Evolutionary conservation across 352 stramenopile species (phyloP).

Genomic region (Phytophthora quininea): DNA sequence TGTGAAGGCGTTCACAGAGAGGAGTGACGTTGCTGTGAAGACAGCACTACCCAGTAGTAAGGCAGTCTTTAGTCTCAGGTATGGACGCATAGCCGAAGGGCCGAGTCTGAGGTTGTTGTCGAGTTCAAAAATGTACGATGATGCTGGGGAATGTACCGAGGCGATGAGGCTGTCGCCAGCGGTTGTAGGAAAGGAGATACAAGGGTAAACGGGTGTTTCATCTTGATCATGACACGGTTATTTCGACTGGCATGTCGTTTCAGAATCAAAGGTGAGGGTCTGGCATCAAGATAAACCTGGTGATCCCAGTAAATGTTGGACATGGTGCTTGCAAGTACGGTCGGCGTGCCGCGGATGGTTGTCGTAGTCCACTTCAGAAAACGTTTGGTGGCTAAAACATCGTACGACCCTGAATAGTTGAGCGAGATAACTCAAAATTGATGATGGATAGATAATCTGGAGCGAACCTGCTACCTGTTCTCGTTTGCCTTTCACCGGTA

Average conservation of each 20-base stretch:
- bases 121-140: conserved; percentile 22
- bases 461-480: too few relatives aligned
- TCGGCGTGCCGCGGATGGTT: too few relatives aligned
- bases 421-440: too few relatives aligned
- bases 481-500: too few relatives aligned
- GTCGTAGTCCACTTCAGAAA: too few relatives aligned
- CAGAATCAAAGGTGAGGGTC: conserved; percentile 6
- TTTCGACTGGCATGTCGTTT: conserved; percentile 17
- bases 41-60: conserved; percentile 9
- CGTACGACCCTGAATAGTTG: too few relatives aligned
- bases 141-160: conserved; percentile 7
- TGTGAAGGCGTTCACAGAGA: conserved; percentile 3
- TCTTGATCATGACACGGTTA: conserved; percentile 1
- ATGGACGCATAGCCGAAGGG: conserved; percentile 15
- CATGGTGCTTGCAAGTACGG: too few relatives aligned
- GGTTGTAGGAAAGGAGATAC: conserved; percentile 17
- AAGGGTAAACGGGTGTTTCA: conserved; percentile 8
- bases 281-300: conserved; percentile 12
- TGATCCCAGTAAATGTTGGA: not conserved
- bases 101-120: not conserved
- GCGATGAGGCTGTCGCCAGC: conserved; percentile 1
- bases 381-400: too few relatives aligned
- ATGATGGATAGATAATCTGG: too few relatives aligned
- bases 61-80: conserved; percentile 1
- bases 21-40: conserved; percentile 8